Base-by-base conservation (phyloP, 306 rosid species). In the Sicyos baderoa region DNA sequence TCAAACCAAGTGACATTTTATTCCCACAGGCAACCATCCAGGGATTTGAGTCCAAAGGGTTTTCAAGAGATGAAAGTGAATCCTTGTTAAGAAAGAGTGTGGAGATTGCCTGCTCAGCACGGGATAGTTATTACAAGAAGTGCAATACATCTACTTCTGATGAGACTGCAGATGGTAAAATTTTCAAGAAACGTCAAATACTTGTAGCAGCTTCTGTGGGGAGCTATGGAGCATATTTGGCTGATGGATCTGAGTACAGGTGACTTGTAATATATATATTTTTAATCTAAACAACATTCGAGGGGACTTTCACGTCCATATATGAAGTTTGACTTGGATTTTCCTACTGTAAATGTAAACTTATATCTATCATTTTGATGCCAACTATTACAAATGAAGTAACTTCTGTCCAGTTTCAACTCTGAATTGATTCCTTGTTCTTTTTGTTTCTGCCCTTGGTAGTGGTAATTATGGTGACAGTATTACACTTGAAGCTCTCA, bases 121-220 rank as follows among this genome's bases (percentile, higher is more conserved):
- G 95, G 0, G 87, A 83, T 7, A 85, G 84, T 70, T 88, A 89
- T 25, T 50, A 85, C 12, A 88, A 81, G 35, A 76, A 77, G 60
- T 83, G 86, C 14, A 83, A 81, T 6, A 81, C 86, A 71, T 80
- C 75, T 68, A 79, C 83, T 54, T 72, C 79, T 68, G 91, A 83
- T 44, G 81, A 79, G 15, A 12, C 55, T 13, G 79, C 76, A 19
- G 72, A 80, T 72, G 82, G 77, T 49, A 82, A 67, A 50, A 49
- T 70, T 72, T 72, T 75, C 11, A 82, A 67, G 7, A 84, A 65
- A 19, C 71, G 85, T 7, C 91, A 88, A 8, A 79, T 92, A 78
- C 59, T 92, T 27, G 68, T 89, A 66, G 96, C 96, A 40, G 98
- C 98, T 72, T 92, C 98, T 12, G 89, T 89, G 23, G 97, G 97